phyloP scores from a whole-genome alignment of 352 stramenopile genomes.

The Thalassiosira ordinaria region DNA sequence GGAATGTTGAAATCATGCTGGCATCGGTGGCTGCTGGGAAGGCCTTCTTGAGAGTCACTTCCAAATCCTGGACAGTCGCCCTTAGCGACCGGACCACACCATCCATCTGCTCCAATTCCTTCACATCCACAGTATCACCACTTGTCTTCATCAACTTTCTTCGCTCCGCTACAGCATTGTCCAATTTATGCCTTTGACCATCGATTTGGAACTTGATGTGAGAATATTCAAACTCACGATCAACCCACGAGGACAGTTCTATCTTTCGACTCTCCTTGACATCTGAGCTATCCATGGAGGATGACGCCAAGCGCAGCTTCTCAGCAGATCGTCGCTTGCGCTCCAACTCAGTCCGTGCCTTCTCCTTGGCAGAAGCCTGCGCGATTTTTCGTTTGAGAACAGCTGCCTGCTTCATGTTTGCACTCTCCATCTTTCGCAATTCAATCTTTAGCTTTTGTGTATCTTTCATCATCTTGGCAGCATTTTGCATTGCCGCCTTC shows the following conservation, averaged over 20 bases:
- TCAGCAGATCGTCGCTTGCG: constrained; percentile 45
- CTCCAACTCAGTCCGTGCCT: constrained; percentile 42
- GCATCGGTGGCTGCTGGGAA: constrained; percentile 26
- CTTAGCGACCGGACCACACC: constrained; percentile 22
- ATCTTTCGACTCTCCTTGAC: constrained; percentile 45
- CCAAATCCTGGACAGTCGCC: constrained; percentile 37
- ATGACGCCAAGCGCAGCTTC: constrained; percentile 39
- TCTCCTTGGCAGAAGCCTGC: constrained; percentile 61
- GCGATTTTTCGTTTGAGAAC: constrained; percentile 68
- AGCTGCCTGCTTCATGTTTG: constrained; percentile 58
- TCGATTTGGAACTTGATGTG: constrained; percentile 58
- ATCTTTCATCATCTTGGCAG: constrained; percentile 62
- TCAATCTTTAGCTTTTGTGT: constrained; percentile 68
- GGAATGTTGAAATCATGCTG: constrained; percentile 17
- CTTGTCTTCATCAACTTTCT: constrained; percentile 37
- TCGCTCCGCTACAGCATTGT: constrained; percentile 39
- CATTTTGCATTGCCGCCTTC: constrained; percentile 63
- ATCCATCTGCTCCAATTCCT: constrained; percentile 42
- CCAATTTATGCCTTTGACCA: constrained; percentile 44
- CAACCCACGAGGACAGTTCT: constrained; percentile 60
- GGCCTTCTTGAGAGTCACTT: constrained; percentile 41
- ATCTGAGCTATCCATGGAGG: constrained; percentile 16
- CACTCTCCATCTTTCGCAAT: constrained; percentile 64
- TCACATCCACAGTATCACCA: constrained; percentile 17
- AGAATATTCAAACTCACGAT: constrained; percentile 60